Evolutionary conservation across 768 basidiomycete species (phyloP).

Genomic region (Arthromyces matolae): DNA sequence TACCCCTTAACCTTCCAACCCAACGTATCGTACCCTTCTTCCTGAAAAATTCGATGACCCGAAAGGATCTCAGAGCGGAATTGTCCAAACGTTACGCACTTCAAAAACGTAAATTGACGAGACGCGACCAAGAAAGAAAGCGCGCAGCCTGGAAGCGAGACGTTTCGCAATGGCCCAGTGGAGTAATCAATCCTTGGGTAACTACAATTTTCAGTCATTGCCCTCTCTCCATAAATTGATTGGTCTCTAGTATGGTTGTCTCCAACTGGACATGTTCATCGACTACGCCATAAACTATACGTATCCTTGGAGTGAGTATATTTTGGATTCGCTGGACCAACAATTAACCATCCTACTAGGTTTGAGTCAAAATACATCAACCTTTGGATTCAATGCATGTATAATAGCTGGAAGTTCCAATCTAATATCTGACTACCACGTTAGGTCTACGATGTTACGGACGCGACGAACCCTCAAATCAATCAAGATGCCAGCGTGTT

Average conservation of each 20-base stretch:
- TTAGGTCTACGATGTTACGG: conserved; percentile 52
- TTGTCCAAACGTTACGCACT: conserved; percentile 21
- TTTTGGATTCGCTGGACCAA: background rate
- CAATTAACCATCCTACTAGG: conserved; percentile 12
- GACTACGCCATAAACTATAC: conserved; percentile 75
- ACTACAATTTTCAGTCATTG: conserved; percentile 11
- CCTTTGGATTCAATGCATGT: conserved; percentile 37
- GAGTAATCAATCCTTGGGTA: conserved; percentile 55
- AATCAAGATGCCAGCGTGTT: conserved; percentile 51
- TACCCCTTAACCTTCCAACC: conserved; percentile 32
- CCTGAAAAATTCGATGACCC: conserved; percentile 13
- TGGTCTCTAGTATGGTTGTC: conserved; percentile 53
- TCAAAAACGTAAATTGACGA: conserved; percentile 17
- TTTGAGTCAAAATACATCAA: conserved; percentile 26
- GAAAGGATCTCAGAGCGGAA: conserved; percentile 18
- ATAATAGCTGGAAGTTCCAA: background rate
- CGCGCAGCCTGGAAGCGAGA: conserved; percentile 43
- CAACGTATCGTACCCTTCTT: conserved; percentile 33
- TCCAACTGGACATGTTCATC: conserved; percentile 58
- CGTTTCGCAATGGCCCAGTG: conserved; percentile 44
- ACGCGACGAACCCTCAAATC: conserved; percentile 51
- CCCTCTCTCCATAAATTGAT: background rate
- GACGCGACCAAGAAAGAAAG: conserved; percentile 22
- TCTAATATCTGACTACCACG: background rate
- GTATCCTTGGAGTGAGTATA: conserved; percentile 49